Conservation (phyloP, 257 asterid genomes). For the Cynanchum wilfordii region DNA sequence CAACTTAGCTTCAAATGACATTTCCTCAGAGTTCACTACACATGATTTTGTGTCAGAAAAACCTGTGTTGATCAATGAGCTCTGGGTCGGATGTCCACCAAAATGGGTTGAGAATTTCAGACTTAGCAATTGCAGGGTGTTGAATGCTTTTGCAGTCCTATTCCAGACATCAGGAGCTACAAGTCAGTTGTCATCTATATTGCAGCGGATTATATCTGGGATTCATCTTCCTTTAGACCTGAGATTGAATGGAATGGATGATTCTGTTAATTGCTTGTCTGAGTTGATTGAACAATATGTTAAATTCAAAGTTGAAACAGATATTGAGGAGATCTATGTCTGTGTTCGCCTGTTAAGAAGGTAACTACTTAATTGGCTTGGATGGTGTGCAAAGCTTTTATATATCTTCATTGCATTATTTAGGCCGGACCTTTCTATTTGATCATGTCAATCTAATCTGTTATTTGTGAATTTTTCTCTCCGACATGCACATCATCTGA, state of each 20-base stretch:
- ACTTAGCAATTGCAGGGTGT: slow-evolving; percentile 36
- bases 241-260: slow-evolving; percentile 28
- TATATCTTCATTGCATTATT: neutral
- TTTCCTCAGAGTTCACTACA: slow-evolving; percentile 29
- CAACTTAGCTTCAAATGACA: slow-evolving; percentile 28
- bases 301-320: slow-evolving; percentile 54
- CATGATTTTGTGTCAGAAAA: slow-evolving; percentile 27
- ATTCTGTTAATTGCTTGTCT: slow-evolving; percentile 42
- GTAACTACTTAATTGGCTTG: slow-evolving; percentile 24
- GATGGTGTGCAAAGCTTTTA: neutral
- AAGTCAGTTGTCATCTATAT: slow-evolving; percentile 49
- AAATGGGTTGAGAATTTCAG: slow-evolving; percentile 71
- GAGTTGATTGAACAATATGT: slow-evolving; percentile 77
- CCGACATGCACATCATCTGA: neutral
- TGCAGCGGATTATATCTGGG: slow-evolving; percentile 50
- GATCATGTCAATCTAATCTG: neutral
- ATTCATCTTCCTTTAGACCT: slow-evolving; percentile 22
- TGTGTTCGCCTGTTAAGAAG: slow-evolving; percentile 65
- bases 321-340: slow-evolving; percentile 80
- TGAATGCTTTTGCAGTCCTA: slow-evolving; percentile 43
- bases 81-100: slow-evolving; percentile 83
- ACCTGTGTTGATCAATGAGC: slow-evolving; percentile 33
- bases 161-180: slow-evolving; percentile 36
- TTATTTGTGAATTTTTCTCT: neutral
- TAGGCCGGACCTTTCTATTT: neutral